Evolutionary conservation across 371 early-diverging fungal genomes (phyloP), one percentile per base, ranked within the genome.

Genomic region (Batrachochytrium dendrobatidis): DNA sequence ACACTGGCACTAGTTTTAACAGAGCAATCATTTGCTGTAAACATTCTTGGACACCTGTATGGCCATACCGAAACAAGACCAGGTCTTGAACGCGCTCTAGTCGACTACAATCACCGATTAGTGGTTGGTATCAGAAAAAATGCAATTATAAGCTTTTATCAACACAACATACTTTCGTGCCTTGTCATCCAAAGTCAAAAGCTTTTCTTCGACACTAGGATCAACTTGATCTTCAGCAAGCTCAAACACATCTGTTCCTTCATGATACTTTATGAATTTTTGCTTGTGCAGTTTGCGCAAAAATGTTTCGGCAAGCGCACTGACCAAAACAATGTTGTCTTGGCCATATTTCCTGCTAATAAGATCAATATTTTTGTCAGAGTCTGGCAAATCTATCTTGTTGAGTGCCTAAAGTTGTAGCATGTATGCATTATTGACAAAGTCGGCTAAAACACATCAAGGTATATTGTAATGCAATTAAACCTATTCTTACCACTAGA

Each of bases 371-470:
- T 88, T 88, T 66, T 84, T 85, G 63, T 86, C 89, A 0, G 88
- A 68, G 55, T 88, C 89, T 0, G 90, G 83, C 61, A 87, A 74
- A 59, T 90, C 90, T 34, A 90, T 88, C 59, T 90, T 90, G 71
- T 90, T 89, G 44, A 90, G 68, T 2, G 89, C 88, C 78, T 75
- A 34, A 32, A n/a, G 56, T 45, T 17, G 44, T 5, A n/a, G n/a
- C n/a, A n/a, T n/a, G n/a, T n/a, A n/a, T n/a, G n/a, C n/a, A n/a
- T n/a, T n/a, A n/a, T n/a, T n/a, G n/a, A n/a, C n/a, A n/a, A n/a
- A n/a, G n/a, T n/a, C n/a, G n/a, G n/a, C n/a, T n/a, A n/a, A n/a
- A n/a, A n/a, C n/a, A n/a, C n/a, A n/a, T n/a, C 33, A 7, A 24
- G 1, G 50, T 54, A 15, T 7, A 33, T 61, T 7, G 4, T 5